Conservation (phyloP, 2,329 filamentous ascomycete species). For the Apiospora marii region DNA sequence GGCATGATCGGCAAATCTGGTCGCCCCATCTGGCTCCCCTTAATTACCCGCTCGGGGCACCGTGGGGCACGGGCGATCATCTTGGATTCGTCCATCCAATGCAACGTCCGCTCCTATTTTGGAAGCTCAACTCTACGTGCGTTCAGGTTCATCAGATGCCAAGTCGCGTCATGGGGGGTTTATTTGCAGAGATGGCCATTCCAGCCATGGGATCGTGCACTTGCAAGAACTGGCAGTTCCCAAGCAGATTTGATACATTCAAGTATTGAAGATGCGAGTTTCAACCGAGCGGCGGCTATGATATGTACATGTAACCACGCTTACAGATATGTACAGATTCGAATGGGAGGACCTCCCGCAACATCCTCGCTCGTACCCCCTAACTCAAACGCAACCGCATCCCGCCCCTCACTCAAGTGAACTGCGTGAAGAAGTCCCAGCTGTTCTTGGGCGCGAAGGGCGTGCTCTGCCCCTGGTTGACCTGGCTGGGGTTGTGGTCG, state of each 20-base stretch:
- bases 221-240: neutral
- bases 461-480: constrained; percentile 26
- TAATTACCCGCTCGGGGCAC: neutral
- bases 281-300: no score
- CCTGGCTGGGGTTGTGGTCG: constrained; percentile 34
- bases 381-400: no score
- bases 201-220: neutral
- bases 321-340: neutral
- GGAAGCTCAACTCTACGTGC: neutral
- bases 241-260: neutral
- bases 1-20: neutral
- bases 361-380: neutral
- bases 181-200: neutral
- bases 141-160: neutral
- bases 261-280: no score
- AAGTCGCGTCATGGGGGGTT: neutral
- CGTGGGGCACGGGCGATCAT: neutral
- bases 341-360: neutral
- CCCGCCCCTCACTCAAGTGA: neutral
- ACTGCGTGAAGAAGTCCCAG: constrained; percentile 35
- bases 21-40: neutral
- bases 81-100: neutral
- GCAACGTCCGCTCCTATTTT: neutral
- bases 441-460: constrained; percentile 33
- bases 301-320: constrained; percentile 1